Conservation (phyloP, 495 filamentous ascomycete genomes). For the Cairneyella variabilis region DNA sequence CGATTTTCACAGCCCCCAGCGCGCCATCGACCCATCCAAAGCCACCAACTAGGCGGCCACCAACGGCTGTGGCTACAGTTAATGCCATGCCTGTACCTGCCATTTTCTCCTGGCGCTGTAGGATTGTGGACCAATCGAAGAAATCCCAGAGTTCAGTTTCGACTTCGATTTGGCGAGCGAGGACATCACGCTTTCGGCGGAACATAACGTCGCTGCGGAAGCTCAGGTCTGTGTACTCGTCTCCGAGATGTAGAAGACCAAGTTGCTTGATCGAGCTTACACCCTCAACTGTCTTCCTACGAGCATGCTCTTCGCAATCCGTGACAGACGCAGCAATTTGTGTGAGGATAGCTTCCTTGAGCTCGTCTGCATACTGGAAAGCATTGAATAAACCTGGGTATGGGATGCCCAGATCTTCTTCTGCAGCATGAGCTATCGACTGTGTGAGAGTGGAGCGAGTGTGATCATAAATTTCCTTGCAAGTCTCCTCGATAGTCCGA, state of each 20-base stretch:
- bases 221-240: constrained; percentile 75
- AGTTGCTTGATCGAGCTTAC: constrained; percentile 84
- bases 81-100: constrained; percentile 90
- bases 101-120: constrained; percentile 91
- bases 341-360: constrained; percentile 87
- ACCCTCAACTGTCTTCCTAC: constrained; percentile 72
- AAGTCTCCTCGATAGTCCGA: constrained; percentile 76
- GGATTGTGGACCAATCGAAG: constrained; percentile 76
- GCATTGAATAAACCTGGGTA: constrained; percentile 83
- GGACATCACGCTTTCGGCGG: constrained; percentile 67
- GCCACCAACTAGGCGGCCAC: constrained; percentile 74
- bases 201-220: constrained; percentile 95
- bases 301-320: constrained; percentile 79
- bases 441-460: constrained; percentile 68
- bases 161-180: constrained; percentile 80
- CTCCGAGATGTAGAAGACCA: constrained; percentile 82
- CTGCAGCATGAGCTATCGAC: constrained; percentile 71
- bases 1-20: constrained; percentile 68
- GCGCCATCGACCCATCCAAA: constrained; percentile 87
- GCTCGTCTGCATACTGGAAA: constrained; percentile 89
- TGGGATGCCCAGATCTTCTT: constrained; percentile 70
- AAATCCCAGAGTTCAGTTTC: constrained; percentile 90
- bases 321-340: constrained; percentile 75
- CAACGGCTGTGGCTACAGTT: constrained; percentile 84
- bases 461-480: constrained; percentile 76